These are phyloP conservation scores for Discostella stelligeroides DNA, from an alignment of 108 stramenopile species.

Conservation along the genomic window DNA sequence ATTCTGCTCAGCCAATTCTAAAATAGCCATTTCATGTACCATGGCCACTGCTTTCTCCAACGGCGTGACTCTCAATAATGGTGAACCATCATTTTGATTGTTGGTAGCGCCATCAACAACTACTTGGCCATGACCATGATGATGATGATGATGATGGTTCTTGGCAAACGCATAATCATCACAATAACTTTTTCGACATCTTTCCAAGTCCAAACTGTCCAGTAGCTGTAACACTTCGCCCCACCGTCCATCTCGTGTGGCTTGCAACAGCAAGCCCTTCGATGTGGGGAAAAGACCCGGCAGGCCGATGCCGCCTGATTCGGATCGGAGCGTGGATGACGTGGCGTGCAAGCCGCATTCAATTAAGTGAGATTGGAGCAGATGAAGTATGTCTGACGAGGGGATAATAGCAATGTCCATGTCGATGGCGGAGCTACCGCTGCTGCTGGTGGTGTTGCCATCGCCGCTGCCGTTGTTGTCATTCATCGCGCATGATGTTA, in stretches of 20 bases:
- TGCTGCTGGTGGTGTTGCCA: neutral
- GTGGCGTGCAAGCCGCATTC: slow-evolving; percentile 63
- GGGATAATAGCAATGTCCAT: no score
- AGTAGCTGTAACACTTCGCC: slow-evolving; percentile 56
- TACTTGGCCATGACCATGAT: no score
- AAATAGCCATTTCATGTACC: slow-evolving; percentile 63
- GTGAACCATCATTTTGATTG: neutral
- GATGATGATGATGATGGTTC: neutral
- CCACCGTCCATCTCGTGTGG: slow-evolving; percentile 62
- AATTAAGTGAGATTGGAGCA: slow-evolving; percentile 67
- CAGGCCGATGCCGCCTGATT: slow-evolving; percentile 67
- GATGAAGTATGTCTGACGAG: slow-evolving; percentile 61
- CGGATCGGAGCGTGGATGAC: slow-evolving; percentile 53
- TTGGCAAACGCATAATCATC: slow-evolving; percentile 12
- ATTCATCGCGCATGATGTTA: neutral
- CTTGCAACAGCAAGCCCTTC: slow-evolving; percentile 12
- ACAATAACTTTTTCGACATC: slow-evolving; percentile 17
- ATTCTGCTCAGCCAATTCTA: slow-evolving; percentile 55
- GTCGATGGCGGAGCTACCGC: slow-evolving; percentile 30
- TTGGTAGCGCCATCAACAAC: slow-evolving; percentile 1
- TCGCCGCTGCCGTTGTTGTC: neutral
- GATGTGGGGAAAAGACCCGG: slow-evolving; percentile 38
- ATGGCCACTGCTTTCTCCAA: slow-evolving; percentile 40
- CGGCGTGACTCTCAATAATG: slow-evolving; percentile 13
- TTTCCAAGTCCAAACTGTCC: slow-evolving; percentile 38